phyloP scores from a whole-genome alignment of 2,329 filamentous ascomycete genomes.

The Plenodomus tracheiphilus region DNA sequence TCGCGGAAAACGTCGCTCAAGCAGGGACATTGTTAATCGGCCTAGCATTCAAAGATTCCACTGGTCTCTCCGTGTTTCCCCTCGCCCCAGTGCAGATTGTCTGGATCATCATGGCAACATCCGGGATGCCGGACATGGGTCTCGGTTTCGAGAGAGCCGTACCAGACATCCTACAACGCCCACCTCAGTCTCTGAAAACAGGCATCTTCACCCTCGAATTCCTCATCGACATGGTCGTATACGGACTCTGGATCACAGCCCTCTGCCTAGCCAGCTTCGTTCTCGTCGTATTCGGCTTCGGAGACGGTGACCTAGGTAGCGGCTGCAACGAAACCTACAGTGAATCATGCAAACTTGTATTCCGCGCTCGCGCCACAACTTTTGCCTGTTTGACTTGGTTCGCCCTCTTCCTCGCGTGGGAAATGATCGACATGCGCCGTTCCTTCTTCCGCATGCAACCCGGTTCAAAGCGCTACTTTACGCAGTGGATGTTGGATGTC shows the following conservation, averaged over 20 bases:
- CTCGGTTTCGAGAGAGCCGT: conserved; percentile 78
- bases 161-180: conserved; percentile 76
- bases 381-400: conserved; percentile 78
- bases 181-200: conserved; percentile 62
- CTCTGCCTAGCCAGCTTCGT: conserved; percentile 40
- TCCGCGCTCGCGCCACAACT: conserved; percentile 67
- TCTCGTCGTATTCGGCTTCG: conserved; percentile 41
- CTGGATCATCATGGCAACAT: conserved; percentile 95
- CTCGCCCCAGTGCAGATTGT: conserved; percentile 84
- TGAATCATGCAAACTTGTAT: conserved; percentile 39
- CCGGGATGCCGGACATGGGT: conserved; percentile 76
- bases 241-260: conserved; percentile 41
- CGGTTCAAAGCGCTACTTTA: conserved; percentile 51
- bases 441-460: conserved; percentile 77
- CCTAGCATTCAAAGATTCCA: conserved; percentile 75
- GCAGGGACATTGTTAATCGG: conserved; percentile 81
- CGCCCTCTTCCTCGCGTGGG: conserved; percentile 76
- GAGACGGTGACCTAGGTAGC: conserved; percentile 36
- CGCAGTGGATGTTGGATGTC: conserved; percentile 67
- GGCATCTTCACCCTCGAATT: conserved; percentile 46
- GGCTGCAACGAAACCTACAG: conserved; percentile 43
- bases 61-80: conserved; percentile 78
- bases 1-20: conserved; percentile 82
- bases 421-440: conserved; percentile 72
- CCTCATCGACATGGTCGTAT: conserved; percentile 44